Percentiles rank a stretch among this genome's conserved stretches.
These are phyloP conservation scores for Wilcoxina mikolae DNA, from an alignment of 495 filamentous ascomycete species.

Conservation along the genomic window DNA sequence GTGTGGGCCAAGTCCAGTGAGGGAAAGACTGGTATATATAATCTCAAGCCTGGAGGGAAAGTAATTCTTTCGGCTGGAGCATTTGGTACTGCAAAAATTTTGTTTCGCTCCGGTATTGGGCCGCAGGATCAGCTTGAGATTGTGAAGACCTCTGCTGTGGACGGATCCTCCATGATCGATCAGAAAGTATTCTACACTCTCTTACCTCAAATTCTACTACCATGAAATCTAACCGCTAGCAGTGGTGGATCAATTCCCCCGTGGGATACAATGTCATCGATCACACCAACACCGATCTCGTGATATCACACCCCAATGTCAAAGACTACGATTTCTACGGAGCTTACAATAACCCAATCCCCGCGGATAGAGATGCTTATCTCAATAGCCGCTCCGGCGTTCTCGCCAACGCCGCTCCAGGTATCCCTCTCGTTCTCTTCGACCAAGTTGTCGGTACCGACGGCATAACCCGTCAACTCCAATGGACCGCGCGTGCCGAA, in stretches of 20 bases:
- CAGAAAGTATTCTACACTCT: no score
- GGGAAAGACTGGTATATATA: slow-evolving; percentile 45
- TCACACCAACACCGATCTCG: slow-evolving; percentile 56
- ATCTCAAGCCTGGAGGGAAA: slow-evolving; percentile 45
- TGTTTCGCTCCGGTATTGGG: slow-evolving; percentile 52
- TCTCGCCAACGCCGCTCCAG: slow-evolving; percentile 54
- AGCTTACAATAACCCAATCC: slow-evolving; percentile 39
- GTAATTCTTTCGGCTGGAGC: slow-evolving; percentile 57
- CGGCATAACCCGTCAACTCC: slow-evolving; percentile 49
- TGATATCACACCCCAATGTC: slow-evolving; percentile 46
- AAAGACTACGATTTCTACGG: slow-evolving; percentile 50
- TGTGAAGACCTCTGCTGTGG: slow-evolving; percentile 37
- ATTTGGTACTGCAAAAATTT: slow-evolving; percentile 59
- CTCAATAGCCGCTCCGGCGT: slow-evolving; percentile 42
- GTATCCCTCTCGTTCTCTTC: slow-evolving; percentile 44
- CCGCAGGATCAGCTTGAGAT: slow-evolving; percentile 45
- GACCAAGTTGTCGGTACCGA: slow-evolving; percentile 31
- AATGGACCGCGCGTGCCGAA: slow-evolving; percentile 52
- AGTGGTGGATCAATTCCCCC: slow-evolving; percentile 54
- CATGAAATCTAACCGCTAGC: no score
- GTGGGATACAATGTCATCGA: slow-evolving; percentile 63
- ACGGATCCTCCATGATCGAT: slow-evolving; percentile 41
- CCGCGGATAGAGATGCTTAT: slow-evolving; percentile 36
- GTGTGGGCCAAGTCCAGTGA: slow-evolving; percentile 41
- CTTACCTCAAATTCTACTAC: neutral